These are phyloP conservation scores for Trametes cinnabarina DNA, from an alignment of 768 basidiomycete species.

Conservation along the genomic window DNA sequence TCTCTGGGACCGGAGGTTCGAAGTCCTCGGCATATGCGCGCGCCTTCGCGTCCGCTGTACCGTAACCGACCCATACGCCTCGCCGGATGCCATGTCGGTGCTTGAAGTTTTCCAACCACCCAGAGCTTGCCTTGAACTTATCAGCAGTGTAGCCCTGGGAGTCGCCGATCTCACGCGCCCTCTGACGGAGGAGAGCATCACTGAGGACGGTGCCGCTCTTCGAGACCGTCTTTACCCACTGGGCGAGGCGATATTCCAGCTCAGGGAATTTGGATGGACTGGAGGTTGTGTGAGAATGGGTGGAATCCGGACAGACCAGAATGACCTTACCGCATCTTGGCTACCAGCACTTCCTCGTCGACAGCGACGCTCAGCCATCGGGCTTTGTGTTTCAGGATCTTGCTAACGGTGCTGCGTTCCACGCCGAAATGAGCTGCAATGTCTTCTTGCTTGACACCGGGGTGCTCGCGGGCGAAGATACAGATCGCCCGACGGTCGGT, in stretches of 20 bases:
- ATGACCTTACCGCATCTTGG: slow-evolving; percentile 62
- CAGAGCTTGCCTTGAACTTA: slow-evolving; percentile 87
- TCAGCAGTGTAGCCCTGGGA: slow-evolving; percentile 57
- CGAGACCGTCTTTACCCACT: slow-evolving; percentile 58
- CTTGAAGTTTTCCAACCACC: slow-evolving; percentile 94
- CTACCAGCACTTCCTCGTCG: slow-evolving; percentile 54
- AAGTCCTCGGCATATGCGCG: slow-evolving; percentile 10
- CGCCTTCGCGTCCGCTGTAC: slow-evolving; percentile 25
- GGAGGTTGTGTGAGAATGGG: slow-evolving; percentile 9
- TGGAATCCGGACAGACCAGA: not conserved
- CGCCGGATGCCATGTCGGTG: slow-evolving; percentile 72
- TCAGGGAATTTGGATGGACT: slow-evolving; percentile 82
- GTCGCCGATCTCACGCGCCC: slow-evolving; percentile 67
- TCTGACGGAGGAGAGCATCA: slow-evolving; percentile 62
- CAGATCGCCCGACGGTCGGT: slow-evolving; percentile 77
- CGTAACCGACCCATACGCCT: slow-evolving; percentile 53
- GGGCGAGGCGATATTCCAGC: slow-evolving; percentile 62
- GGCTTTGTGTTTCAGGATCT: slow-evolving; percentile 83
- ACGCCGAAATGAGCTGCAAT: slow-evolving; percentile 75
- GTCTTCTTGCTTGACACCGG: slow-evolving; percentile 76
- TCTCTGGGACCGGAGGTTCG: not conserved
- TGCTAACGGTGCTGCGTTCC: slow-evolving; percentile 91
- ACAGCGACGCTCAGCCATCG: slow-evolving; percentile 73
- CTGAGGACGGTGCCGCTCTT: slow-evolving; percentile 50
- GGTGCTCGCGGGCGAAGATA: slow-evolving; percentile 57